phyloP scores from a whole-genome alignment of 2,329 filamentous ascomycete species.

The Penicillium vulpinum region DNA sequence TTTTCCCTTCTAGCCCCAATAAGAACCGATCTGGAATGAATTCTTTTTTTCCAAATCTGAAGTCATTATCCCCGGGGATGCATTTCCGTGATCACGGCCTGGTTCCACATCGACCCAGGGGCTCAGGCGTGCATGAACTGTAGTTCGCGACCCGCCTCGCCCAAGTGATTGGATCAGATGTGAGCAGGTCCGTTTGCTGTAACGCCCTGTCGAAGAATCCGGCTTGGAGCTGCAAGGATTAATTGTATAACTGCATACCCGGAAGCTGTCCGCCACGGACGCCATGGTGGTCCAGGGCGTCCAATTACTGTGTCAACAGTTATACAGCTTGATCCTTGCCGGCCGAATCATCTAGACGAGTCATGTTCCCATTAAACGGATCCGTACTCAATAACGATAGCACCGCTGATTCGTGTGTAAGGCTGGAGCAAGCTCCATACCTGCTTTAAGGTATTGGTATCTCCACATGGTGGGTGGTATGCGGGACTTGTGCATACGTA shows the following conservation, averaged over 20 bases:
- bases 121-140: conserved; percentile 23
- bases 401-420: background rate
- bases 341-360: background rate
- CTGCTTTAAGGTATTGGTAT: background rate
- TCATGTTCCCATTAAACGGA: background rate
- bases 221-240: conserved; percentile 6
- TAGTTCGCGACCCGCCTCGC: conserved; percentile 13
- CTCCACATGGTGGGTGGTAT: conserved; percentile 3
- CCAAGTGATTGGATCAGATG: background rate
- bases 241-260: background rate
- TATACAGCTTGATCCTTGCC: conserved; percentile 3
- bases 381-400: background rate
- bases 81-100: background rate
- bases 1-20: too few relatives aligned
- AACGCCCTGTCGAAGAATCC: background rate
- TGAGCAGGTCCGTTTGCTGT: conserved; percentile 1
- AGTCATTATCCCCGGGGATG: background rate
- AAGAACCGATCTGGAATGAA: background rate
- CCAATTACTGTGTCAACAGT: conserved; percentile 2
- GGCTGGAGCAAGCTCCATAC: background rate
- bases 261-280: background rate
- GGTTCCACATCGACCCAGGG: background rate
- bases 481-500: background rate
- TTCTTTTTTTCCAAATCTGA: background rate
- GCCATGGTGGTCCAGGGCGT: background rate